Evolutionary conservation across 2,329 filamentous ascomycete species (phyloP), one percentile per base, ranked within the genome.

Genomic region (Calonectria henricotiae): DNA sequence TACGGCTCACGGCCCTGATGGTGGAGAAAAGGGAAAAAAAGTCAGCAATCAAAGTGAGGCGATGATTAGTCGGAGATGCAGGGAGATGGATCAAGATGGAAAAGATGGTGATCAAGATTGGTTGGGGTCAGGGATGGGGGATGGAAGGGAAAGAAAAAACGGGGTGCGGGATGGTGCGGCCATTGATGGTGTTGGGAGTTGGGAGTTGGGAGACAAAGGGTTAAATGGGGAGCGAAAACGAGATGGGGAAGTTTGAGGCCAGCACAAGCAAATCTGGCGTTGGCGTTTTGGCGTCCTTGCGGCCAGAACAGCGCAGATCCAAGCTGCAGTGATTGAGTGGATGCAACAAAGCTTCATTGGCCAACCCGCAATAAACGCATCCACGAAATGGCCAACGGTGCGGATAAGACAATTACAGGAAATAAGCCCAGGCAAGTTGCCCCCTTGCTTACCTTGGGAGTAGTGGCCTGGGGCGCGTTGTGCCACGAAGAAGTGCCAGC

Each of bases 1-100:
- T 89, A 89, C 37, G 85, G 79, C 74, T 89, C 88, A 79, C 84
- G 87, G 78, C 82, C 80, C 87, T 89, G 79, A 67, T 68, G 65
- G 68, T 65, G 69, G 55, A 72, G 72, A 73, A 74, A 76, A 76
- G 76, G 9, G 39, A 71, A 75, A 77, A 75, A 70, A 74, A 68
- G 78, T 78, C 74, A 79, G 78, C 74, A 75, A 73, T 60, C 30
- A 41, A 58, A 65, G 67, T 69, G 63, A 67, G 65, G 68, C 27
- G 70, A 62, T 62, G 67, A 67, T 69, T 69, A 68, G 65, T 55
- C 23, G 54, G 62, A 43, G 55, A 55, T 55, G 67, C 62, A 62
- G 61, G 67, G 67, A 66, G 62, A 66, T 30, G 27, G 27, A 30
- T 44, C 30, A 41, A 54, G 55, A 69, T 62, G 35, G 51, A 58